Conservation (phyloP, 208 protist species). For the Acanthamoeba castellanii region DNA sequence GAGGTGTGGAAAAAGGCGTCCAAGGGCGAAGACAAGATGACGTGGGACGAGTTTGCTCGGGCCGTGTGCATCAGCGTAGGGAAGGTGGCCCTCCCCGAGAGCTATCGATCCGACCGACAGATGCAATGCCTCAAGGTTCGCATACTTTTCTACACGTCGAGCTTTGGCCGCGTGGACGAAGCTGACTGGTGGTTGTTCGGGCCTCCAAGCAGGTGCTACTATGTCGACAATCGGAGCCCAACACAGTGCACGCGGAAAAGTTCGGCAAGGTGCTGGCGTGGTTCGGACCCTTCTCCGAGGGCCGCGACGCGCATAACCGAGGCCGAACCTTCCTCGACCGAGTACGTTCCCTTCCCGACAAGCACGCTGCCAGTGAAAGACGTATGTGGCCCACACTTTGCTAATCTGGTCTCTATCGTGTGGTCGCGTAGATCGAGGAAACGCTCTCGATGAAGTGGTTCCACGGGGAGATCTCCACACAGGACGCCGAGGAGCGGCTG, state of each 20-base stretch:
- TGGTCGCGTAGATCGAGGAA: slow-evolving; percentile 24
- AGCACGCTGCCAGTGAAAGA: background rate
- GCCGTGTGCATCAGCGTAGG: slow-evolving; percentile 16
- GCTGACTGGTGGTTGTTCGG: background rate
- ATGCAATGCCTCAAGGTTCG: slow-evolving; percentile 64
- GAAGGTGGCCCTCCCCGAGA: slow-evolving; percentile 19
- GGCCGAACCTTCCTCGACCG: slow-evolving; percentile 51
- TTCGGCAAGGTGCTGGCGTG: slow-evolving; percentile 40
- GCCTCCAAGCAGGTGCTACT: background rate
- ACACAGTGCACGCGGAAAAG: slow-evolving; percentile 27
- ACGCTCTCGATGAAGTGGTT: slow-evolving; percentile 60
- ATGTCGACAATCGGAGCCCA: background rate
- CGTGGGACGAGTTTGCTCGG: background rate
- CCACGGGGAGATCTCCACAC: slow-evolving; percentile 64
- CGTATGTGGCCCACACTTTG: background rate
- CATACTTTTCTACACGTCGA: background rate
- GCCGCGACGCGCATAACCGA: background rate
- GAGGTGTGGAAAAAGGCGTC: slow-evolving; percentile 42
- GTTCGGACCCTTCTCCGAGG: slow-evolving; percentile 50
- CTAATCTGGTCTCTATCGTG: background rate
- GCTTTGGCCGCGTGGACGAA: background rate
- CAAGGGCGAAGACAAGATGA: slow-evolving; percentile 56
- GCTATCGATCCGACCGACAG: slow-evolving; percentile 6
- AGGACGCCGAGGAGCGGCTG: slow-evolving; percentile 66
- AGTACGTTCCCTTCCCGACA: background rate